phyloP scores from a whole-genome alignment of 2,329 filamentous ascomycete genomes.

The Aspergillus novofumigatus region DNA sequence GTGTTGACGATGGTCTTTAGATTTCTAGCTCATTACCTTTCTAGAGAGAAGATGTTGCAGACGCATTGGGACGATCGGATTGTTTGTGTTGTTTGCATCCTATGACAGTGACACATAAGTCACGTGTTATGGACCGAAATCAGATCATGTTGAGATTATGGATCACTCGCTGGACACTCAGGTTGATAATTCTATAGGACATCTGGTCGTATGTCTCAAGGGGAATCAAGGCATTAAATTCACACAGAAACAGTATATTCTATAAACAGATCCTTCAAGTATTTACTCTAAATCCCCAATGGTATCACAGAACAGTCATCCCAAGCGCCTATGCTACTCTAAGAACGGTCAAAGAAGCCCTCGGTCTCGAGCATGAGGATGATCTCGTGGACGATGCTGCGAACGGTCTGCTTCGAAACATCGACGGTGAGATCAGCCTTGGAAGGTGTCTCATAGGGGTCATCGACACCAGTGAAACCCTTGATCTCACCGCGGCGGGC shows the following conservation, averaged over 20 bases:
- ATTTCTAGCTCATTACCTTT: no score
- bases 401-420: constrained; percentile 77
- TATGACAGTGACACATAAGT: neutral
- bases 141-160: no score
- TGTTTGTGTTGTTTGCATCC: constrained; percentile 16
- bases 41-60: neutral
- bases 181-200: no score
- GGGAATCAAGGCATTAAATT: constrained; percentile 12
- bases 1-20: neutral
- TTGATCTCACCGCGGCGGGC: constrained; percentile 88
- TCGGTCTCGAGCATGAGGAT: constrained; percentile 85
- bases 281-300: constrained; percentile 8
- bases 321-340: constrained; percentile 14
- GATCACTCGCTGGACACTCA: no score
- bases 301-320: constrained; percentile 10
- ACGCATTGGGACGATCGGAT: neutral
- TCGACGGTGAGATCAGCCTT: constrained; percentile 85
- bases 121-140: neutral
- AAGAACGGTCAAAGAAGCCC: constrained; percentile 71
- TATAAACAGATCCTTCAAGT: constrained; percentile 12
- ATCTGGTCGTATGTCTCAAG: neutral
- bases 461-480: constrained; percentile 97
- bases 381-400: constrained; percentile 95
- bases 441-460: constrained; percentile 82
- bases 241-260: constrained; percentile 15